phyloP scores from a whole-genome alignment of 2,329 filamentous ascomycete genomes.

The Colletotrichum sp. region DNA sequence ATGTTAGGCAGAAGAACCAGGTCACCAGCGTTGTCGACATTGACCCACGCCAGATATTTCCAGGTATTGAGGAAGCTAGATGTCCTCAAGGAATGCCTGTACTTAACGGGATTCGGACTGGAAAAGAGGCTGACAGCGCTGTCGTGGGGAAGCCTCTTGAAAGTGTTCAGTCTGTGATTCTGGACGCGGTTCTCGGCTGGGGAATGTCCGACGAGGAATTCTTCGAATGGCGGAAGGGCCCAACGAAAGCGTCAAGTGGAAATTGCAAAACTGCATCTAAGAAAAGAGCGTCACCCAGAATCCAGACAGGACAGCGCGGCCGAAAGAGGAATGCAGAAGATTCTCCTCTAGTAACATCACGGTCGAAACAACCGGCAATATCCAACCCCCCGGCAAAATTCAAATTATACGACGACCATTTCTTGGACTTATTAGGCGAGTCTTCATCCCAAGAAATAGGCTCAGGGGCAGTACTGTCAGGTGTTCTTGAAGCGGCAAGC shows the following conservation, averaged over 20 bases:
- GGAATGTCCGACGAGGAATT: neutral
- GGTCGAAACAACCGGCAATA: fast-evolving
- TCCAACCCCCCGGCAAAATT: neutral
- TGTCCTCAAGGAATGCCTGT: neutral
- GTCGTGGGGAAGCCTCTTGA: neutral
- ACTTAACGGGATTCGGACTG: neutral
- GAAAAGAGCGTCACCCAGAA: neutral
- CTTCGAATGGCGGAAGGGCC: neutral
- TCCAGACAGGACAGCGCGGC: neutral
- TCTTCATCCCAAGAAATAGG: neutral
- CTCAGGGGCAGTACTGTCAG: neutral
- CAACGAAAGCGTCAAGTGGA: neutral
- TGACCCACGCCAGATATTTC: neutral
- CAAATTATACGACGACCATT: neutral
- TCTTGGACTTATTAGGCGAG: neutral
- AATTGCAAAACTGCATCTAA: neutral
- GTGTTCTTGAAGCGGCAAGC: neutral
- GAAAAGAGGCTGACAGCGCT: neutral
- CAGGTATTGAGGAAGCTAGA: neutral
- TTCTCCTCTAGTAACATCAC: neutral
- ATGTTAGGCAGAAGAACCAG: neutral
- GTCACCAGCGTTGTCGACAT: neutral
- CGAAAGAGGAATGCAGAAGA: neutral
- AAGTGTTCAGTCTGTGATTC: neutral
- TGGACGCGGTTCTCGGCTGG: neutral